Evolutionary conservation across 2,329 filamentous ascomycete species (phyloP).

Genomic region (Aspergillus udagawae): DNA sequence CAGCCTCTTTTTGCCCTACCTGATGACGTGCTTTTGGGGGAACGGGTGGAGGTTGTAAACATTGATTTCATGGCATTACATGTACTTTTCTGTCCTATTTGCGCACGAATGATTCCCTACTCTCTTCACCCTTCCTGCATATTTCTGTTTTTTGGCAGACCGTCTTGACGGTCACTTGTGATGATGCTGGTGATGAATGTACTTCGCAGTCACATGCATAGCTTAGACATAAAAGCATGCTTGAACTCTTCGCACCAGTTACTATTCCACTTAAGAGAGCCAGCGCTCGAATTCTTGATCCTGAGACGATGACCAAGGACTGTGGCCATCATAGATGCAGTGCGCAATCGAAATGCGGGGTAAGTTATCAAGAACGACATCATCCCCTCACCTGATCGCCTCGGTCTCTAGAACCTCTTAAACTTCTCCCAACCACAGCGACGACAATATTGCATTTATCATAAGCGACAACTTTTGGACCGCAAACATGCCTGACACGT

Average conservation of each 20-base stretch:
- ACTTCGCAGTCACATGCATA: neutral
- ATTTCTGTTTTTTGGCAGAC: neutral
- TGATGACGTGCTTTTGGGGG: constrained; percentile 1
- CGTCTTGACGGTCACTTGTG: neutral
- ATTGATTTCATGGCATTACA: constrained; percentile 1
- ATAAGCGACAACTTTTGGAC: neutral
- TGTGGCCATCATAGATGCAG: neutral
- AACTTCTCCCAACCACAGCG: neutral
- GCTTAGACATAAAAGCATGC: neutral
- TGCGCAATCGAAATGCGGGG: neutral
- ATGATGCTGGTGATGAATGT: neutral
- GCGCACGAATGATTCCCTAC: constrained; percentile 15
- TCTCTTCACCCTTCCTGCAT: constrained; percentile 8
- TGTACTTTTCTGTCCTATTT: constrained; percentile 1
- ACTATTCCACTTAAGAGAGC: neutral
- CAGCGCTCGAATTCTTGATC: too few relatives aligned
- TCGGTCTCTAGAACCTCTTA: neutral
- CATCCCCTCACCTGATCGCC: neutral
- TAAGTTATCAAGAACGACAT: neutral
- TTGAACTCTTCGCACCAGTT: neutral
- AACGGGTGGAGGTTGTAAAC: constrained; percentile 12
- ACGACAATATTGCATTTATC: neutral
- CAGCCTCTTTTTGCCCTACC: constrained; percentile 3
- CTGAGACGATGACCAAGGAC: neutral
- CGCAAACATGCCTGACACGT: constrained; percentile 7